Base-by-base conservation (phyloP, 441 rosid genomes). In the Populus hybrid region DNA sequence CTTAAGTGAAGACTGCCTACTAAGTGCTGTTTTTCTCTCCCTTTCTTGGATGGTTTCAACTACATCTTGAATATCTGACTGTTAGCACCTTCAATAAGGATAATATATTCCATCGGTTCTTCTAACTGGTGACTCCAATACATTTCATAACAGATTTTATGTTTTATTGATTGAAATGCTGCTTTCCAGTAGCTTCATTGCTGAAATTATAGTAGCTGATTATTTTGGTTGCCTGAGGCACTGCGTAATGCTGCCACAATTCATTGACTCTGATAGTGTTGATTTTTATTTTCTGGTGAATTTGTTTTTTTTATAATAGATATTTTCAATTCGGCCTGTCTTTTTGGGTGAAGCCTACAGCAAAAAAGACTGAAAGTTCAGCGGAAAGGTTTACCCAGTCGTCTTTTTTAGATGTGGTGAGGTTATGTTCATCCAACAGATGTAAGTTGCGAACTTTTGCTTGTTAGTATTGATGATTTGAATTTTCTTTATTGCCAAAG, bases 311-410 rank as follows among this genome's bases (percentile, higher is more conserved):
- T 79, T 78, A 81, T 82, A 86, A 79, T 92, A 91, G 91, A 88
- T 89, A 86, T 87, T 88, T 84, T 83, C 88, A 85, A 84, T 85
- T 85, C 92, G 11, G 84, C 94, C 84, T 81, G 83, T 84, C 87
- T 84, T 89, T 89, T 85, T 85, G 91, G 77, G 90, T 78, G 87
- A 91, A 86, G 95, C 86, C 81, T 94, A 79, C 90, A 80, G 81
- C 86, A 78, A 85, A 88, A 82, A 82, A 80, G 89, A 88, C 88
- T 83, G 86, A 91, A 87, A 88, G 86, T 85, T 81, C 88, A 81
- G 90, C 81, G 77, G 88, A 84, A 87, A 85, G 91, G 88, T 86
- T 90, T 86, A 80, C 89, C 72, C 85, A 42, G 69, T 84, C 87
- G 68, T 84, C 90, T 78, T 81, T 79, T 76, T 82, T 87, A 81